Base-by-base conservation (phyloP, 495 filamentous ascomycete genomes). In the Clohesyomyces aquaticus region DNA sequence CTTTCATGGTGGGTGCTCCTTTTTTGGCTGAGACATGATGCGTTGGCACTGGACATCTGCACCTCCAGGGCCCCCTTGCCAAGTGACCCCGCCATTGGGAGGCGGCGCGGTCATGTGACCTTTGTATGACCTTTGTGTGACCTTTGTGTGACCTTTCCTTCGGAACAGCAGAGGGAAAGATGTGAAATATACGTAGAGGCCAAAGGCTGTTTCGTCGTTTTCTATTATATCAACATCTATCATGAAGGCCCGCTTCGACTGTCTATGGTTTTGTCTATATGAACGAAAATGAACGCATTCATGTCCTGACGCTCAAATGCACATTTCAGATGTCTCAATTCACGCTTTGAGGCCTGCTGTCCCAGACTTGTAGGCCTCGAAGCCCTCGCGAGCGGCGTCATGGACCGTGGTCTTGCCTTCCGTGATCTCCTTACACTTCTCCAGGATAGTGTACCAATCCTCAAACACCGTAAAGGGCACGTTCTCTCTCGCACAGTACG, bases 401-500 rank as follows among this genome's bases (percentile, higher is more conserved):
- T 77, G 55, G 4, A 78, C 75, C 4, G 65, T 68, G 8, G 42
- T 75, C 50, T 73, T 73, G n/a, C 76, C 76, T 2, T 46, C 64
- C 1, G 85, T 82, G 66, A 96, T 91, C 61, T 87, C 86, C 72
- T 90, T 86, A 22, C 90, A 85, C 10, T 86, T 88, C 26, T 80
- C 79, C 26, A 89, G 80, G 68, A 96, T 96, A 2, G 84, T 80
- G 3, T 78, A 80, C 83, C 91, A 96, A 75, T 90, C 81, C 69
- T 89, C 78, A 69, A 96, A 96, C 6, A 85, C 82, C 0, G 87
- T 91, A 76, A 92, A 96, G 0, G 91, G 90, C 47, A 92, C 84
- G 14, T 85, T 81, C 72, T 93, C 81, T 45, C 82, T 84, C 60
- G 91, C 85, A 72, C 91, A 94, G 74, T 88, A 96, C 0, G 80